Conservation (phyloP, 2,329 filamentous ascomycete species). For the Cladosporium sp. region DNA sequence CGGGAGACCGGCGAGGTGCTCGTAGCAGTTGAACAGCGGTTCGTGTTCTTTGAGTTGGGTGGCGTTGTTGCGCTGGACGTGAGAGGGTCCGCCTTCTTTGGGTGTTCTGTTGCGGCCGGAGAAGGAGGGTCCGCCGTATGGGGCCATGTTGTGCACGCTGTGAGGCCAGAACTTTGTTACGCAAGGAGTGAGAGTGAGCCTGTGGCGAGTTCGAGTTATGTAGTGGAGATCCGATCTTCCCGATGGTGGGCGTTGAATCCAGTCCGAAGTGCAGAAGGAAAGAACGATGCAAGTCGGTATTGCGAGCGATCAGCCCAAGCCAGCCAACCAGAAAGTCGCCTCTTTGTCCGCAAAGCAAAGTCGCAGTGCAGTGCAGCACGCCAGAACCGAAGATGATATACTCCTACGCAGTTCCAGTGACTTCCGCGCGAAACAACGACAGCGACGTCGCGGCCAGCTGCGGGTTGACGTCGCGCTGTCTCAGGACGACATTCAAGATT, state of each 20-base stretch:
- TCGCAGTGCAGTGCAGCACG: not conserved
- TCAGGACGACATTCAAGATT: not conserved
- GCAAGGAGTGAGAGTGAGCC: not conserved
- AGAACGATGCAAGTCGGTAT: not conserved
- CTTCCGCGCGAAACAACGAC: not conserved
- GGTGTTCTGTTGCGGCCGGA: slow-evolving; percentile 31
- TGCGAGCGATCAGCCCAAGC: not conserved
- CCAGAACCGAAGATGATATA: not conserved
- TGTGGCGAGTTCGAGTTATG: not conserved
- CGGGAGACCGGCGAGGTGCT: slow-evolving; percentile 51
- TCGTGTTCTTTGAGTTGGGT: slow-evolving; percentile 49
- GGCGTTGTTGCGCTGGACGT: slow-evolving; percentile 38
- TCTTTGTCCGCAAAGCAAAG: not conserved
- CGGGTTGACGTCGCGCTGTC: slow-evolving; percentile 1
- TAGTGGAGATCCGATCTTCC: not conserved
- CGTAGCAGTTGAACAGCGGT: slow-evolving; percentile 52
- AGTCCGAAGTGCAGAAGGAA: not conserved
- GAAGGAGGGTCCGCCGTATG: slow-evolving; percentile 25
- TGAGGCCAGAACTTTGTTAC: not conserved
- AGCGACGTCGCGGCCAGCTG: not conserved
- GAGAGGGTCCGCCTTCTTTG: slow-evolving; percentile 36
- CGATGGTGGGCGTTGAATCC: not conserved
- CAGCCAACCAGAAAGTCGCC: not conserved
- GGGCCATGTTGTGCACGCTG: slow-evolving; percentile 15
- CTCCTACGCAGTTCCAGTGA: not conserved